Evolutionary conservation across 2,329 filamentous ascomycete genomes (phyloP).

Genomic region (Purpureocillium lavendulum): DNA sequence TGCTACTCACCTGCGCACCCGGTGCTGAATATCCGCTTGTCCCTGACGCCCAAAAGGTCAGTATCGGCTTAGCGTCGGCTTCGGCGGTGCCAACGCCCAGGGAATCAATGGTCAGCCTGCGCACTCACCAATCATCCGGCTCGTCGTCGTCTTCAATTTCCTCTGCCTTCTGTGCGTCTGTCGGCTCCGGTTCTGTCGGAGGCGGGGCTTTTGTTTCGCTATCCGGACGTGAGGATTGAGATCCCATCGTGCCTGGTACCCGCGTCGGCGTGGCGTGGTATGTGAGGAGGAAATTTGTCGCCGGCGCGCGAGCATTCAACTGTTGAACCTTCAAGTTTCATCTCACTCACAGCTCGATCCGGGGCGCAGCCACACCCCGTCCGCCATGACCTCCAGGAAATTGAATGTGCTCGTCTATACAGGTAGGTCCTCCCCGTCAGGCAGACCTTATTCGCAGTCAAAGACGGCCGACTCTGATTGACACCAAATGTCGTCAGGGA

Average conservation of each 20-base stretch:
- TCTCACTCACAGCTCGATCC: not conserved
- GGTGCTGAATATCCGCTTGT: conserved; percentile 95
- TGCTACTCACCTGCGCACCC: conserved; percentile 68
- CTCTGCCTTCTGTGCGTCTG: conserved; percentile 25
- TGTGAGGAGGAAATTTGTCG: conserved; percentile 5
- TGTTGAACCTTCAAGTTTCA: too few relatives aligned
- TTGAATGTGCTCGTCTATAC: conserved; percentile 93
- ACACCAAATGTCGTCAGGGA: conserved; percentile 43
- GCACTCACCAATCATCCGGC: conserved; percentile 81
- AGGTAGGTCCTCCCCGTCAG: conserved; percentile 40
- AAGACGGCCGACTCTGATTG: conserved; percentile 5
- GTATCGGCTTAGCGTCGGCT: conserved; percentile 15
- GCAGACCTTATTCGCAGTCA: not conserved
- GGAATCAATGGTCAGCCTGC: too few relatives aligned
- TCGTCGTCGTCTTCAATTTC: conserved; percentile 54
- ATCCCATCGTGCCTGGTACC: conserved; percentile 1
- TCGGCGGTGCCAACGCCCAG: too few relatives aligned
- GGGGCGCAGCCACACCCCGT: conserved; percentile 1
- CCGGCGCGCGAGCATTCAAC: too few relatives aligned
- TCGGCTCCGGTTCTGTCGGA: conserved; percentile 46
- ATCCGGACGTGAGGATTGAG: conserved; percentile 5
- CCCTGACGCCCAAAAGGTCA: conserved; percentile 46
- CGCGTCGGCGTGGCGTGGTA: too few relatives aligned
- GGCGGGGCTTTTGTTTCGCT: not conserved
- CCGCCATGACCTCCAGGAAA: conserved; percentile 54